These are phyloP conservation scores for Pestalotiopsis sp. DNA, from an alignment of 2,329 filamentous ascomycete species.

Conservation along the genomic window DNA sequence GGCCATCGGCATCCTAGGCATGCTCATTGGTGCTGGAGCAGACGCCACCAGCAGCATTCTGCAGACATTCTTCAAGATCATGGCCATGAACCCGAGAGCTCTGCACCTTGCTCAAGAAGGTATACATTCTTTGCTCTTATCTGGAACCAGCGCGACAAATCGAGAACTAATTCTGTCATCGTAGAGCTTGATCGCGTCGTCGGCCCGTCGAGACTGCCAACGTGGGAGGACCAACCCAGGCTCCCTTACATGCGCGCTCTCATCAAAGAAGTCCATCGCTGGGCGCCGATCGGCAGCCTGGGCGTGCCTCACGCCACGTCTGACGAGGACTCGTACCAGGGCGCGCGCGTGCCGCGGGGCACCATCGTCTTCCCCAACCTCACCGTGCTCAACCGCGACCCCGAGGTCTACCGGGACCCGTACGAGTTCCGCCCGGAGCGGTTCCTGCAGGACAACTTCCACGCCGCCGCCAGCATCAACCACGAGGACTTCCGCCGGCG, in stretches of 20 bases:
- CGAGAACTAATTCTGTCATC: neutral
- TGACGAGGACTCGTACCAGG: conserved; percentile 5
- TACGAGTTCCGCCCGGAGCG: conserved; percentile 3
- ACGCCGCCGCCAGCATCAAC: neutral
- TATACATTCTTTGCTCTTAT: neutral
- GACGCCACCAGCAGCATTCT: neutral
- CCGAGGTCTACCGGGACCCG: neutral
- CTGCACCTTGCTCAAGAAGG: neutral
- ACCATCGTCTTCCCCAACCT: conserved; percentile 2
- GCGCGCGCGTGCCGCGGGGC: conserved; percentile 4
- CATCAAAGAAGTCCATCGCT: conserved; percentile 7
- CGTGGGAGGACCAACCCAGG: neutral
- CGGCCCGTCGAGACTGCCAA: conserved; percentile 4
- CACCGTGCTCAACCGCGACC: neutral
- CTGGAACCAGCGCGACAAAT: neutral
- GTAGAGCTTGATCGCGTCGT: conserved; percentile 6
- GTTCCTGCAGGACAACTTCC: neutral
- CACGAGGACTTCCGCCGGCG: neutral
- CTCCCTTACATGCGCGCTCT: conserved; percentile 7
- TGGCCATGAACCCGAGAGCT: neutral
- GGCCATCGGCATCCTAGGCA: neutral
- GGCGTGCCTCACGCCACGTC: neutral
- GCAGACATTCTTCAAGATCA: conserved; percentile 4
- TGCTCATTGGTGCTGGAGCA: conserved; percentile 1
- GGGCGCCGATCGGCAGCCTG: neutral